Evolutionary conservation across 176 grass and related monocot species (phyloP).

Genomic region (Lolium rigidum): DNA sequence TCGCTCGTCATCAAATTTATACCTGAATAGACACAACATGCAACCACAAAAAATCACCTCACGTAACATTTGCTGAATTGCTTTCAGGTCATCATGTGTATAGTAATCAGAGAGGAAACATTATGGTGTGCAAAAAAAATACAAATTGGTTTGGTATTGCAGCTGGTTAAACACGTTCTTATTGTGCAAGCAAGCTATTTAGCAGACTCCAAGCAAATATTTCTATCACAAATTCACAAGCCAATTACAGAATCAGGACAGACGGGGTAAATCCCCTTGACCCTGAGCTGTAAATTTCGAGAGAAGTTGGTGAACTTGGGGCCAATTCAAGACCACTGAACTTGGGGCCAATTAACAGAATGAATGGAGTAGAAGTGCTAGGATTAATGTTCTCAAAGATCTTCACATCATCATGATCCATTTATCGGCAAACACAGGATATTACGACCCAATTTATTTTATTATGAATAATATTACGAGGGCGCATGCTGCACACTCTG

Average conservation of each 20-base stretch:
- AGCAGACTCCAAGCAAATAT: background rate
- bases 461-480: constrained; percentile 4
- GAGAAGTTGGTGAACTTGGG: background rate
- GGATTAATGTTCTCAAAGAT: background rate
- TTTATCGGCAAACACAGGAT: background rate
- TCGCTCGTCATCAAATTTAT: constrained; percentile 96
- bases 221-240: background rate
- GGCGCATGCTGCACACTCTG: background rate
- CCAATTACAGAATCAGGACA: background rate
- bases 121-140: constrained; percentile 18
- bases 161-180: constrained; percentile 30
- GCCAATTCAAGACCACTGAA: background rate
- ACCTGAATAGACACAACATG: constrained; percentile 57
- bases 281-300: background rate
- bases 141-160: background rate
- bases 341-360: background rate
- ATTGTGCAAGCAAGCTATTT: constrained; percentile 27
- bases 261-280: background rate
- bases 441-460: background rate
- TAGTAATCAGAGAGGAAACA: constrained; percentile 15
- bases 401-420: background rate
- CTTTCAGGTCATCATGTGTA: constrained; percentile 20
- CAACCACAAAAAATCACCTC: constrained; percentile 17
- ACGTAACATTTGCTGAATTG: background rate
- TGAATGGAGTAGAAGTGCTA: background rate